Evolutionary conservation across 1,284 basidiomycete genomes (phyloP).

Genomic region (Rhizopogon parksii): DNA sequence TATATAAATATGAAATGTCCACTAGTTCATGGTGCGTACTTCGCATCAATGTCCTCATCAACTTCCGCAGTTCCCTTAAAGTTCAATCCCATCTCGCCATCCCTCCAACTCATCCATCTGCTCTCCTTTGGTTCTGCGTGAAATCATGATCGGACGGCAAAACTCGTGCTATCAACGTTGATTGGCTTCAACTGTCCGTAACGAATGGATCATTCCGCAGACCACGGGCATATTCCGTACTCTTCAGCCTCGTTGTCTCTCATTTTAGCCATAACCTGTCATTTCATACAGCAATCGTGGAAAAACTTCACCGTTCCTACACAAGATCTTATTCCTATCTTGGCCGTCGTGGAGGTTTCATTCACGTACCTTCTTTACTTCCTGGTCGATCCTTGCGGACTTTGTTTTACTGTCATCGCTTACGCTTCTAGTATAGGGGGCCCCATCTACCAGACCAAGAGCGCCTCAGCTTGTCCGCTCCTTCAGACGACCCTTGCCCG

Average conservation of each 20-base stretch:
- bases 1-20: too few relatives aligned
- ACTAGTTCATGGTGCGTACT: too few relatives aligned
- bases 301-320: background rate
- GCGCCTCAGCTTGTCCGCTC: background rate
- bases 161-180: slow-evolving; percentile 4
- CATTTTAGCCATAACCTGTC: slow-evolving; percentile 8
- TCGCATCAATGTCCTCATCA: too few relatives aligned
- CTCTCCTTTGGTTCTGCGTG: background rate
- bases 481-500: background rate
- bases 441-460: background rate
- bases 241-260: slow-evolving; percentile 1
- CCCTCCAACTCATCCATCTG: background rate
- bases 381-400: background rate
- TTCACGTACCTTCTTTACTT: background rate
- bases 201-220: background rate
- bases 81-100: background rate
- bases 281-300: slow-evolving; percentile 1
- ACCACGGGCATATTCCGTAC: background rate
- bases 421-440: too few relatives aligned
- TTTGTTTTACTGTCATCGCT: background rate
- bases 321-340: slow-evolving; percentile 12
- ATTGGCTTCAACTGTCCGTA: background rate
- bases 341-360: background rate
- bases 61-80: too few relatives aligned
- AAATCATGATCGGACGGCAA: background rate